Base-by-base conservation (phyloP, 2,329 filamentous ascomycete species). In the Pyricularia grisea region DNA sequence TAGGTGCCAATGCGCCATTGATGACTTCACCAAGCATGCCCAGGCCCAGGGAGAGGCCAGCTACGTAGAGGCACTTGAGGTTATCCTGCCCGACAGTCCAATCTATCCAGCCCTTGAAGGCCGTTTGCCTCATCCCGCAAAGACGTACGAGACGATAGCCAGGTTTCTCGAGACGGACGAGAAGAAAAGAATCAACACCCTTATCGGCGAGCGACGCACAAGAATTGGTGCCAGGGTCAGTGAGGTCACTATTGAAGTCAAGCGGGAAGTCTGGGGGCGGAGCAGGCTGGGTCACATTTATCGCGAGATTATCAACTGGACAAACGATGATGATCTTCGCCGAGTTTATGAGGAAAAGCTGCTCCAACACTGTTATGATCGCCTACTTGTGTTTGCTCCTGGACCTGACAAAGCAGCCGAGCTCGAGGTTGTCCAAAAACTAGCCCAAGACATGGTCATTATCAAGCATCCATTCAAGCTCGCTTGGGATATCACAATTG, bases 371-470 rank as follows among this genome's bases (percentile, higher is more conserved):
- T 92, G 90, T 71, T 90, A 94, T 73, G 93, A 97, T 69, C 86
- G 88, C 5, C 84, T 99, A 0, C 78, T 90, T 10, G 89, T 92
- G 31, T 83, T 92, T 20, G 87, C 83, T 1, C 60, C 28, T n/a
- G 88, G 89, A 3, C 77, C 81, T 3, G 81, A 88, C 70, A 98
- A 98, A 78, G 76, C 80, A 0, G 79, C 82, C 23, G 93, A 96
- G 77, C 86, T 92, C 30, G 82, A 88, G 50, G 89, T 91, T 72
- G 90, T 97, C 0, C 80, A 91, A 74, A 90, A 91, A 70, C 82
- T 95, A 68, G 93, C 94, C 0, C 88, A 90, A 71, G 95, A 94
- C 71, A 97, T 99, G 92, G 94, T 99, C 71, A 92, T 97, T 70
- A 95, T 99, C 77, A 94, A 94, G 74, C 93, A 98, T 74, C 92